These are phyloP conservation scores for Cantharellus anzutake DNA, from an alignment of 768 basidiomycete species.

Conservation along the genomic window DNA sequence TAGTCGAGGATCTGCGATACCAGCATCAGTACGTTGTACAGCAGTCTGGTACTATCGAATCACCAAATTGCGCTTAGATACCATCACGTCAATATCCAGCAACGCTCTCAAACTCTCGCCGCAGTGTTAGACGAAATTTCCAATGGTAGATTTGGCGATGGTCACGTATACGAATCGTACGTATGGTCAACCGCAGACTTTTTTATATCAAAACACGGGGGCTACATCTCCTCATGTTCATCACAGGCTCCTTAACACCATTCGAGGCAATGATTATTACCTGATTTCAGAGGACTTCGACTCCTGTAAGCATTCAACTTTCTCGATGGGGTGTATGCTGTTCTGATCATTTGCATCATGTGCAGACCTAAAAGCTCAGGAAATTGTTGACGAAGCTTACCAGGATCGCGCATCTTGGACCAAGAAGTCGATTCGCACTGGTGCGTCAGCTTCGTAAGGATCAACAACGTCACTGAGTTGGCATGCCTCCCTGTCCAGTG, in stretches of 20 bases:
- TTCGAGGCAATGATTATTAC: conserved; percentile 60
- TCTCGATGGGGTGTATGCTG: not conserved
- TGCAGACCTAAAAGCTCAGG: conserved; percentile 59
- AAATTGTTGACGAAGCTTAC: conserved; percentile 81
- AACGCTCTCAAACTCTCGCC: conserved; percentile 71
- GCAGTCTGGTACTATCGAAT: not conserved
- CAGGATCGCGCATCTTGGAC: conserved; percentile 71
- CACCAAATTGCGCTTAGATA: conserved; percentile 20
- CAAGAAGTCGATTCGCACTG: conserved; percentile 75
- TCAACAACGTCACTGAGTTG: not conserved
- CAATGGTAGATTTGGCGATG: conserved; percentile 63
- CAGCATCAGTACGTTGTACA: conserved; percentile 32
- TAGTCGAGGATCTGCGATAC: conserved; percentile 71
- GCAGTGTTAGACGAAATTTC: conserved; percentile 61
- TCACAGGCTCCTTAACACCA: conserved; percentile 47
- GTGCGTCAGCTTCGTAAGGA: conserved; percentile 36
- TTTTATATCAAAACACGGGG: not conserved
- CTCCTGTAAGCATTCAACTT: conserved; percentile 37
- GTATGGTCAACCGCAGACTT: conserved; percentile 18
- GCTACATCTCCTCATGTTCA: not conserved
- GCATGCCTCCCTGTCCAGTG: not conserved
- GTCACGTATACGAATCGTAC: conserved; percentile 67
- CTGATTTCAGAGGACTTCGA: conserved; percentile 87
- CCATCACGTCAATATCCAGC: conserved; percentile 57
- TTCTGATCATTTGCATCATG: not conserved